Evolutionary conservation across 352 stramenopile genomes (phyloP).

Genomic region (Globisporangium nunn): DNA sequence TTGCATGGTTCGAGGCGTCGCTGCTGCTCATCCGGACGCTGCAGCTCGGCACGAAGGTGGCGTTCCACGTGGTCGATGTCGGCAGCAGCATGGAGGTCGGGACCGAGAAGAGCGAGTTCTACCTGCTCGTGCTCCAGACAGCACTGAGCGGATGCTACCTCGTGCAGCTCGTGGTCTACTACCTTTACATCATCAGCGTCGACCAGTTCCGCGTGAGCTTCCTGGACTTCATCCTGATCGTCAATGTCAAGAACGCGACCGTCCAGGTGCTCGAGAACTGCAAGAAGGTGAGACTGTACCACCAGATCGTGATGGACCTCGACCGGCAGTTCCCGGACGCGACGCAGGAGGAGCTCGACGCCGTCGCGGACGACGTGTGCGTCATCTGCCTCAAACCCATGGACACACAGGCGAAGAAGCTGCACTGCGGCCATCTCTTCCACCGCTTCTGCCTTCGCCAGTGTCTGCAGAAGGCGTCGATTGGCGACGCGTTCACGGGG

Average conservation of each 20-base stretch:
- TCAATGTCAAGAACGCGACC: slow-evolving; percentile 79
- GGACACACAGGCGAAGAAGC: slow-evolving; percentile 59
- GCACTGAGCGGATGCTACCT: slow-evolving; percentile 53
- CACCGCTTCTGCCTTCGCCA: slow-evolving; percentile 69
- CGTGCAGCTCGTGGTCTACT: slow-evolving; percentile 66
- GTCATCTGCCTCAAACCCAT: slow-evolving; percentile 76
- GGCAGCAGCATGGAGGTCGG: slow-evolving; percentile 20
- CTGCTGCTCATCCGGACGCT: slow-evolving; percentile 59
- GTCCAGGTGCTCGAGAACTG: slow-evolving; percentile 57
- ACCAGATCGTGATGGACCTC: slow-evolving; percentile 64
- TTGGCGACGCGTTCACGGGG: slow-evolving; percentile 46
- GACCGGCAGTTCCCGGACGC: slow-evolving; percentile 59
- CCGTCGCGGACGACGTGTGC: slow-evolving; percentile 66
- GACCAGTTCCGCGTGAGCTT: slow-evolving; percentile 76
- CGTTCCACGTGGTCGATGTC: slow-evolving; percentile 55
- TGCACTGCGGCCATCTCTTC: slow-evolving; percentile 67
- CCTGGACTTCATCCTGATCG: slow-evolving; percentile 70
- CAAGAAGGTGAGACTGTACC: slow-evolving; percentile 61
- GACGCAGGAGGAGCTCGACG: slow-evolving; percentile 39
- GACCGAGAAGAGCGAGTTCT: slow-evolving; percentile 57
- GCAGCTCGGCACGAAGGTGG: slow-evolving; percentile 62
- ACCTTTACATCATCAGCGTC: slow-evolving; percentile 76
- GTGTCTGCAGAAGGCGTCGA: slow-evolving; percentile 61
- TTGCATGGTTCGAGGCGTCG: slow-evolving; percentile 70
- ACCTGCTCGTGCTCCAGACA: slow-evolving; percentile 59